Evolutionary conservation across 2,329 filamentous ascomycete species (phyloP).

Genomic region (Talaromyces funiculosus): DNA sequence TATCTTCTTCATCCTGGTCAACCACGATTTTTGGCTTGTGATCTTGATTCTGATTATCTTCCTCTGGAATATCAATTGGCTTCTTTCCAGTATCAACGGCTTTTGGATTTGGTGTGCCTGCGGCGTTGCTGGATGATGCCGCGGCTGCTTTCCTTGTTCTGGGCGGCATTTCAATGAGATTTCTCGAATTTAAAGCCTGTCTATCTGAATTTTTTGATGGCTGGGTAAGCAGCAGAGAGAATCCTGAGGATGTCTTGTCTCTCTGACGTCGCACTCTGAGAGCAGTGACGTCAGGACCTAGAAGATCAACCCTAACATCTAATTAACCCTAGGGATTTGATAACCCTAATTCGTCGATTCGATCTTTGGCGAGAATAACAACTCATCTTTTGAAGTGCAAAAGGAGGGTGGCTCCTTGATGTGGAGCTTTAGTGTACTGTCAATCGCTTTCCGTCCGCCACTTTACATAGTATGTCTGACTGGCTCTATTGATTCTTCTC

Average conservation of each 20-base stretch:
- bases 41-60: background rate
- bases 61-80: background rate
- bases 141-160: background rate
- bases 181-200: background rate
- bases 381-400: background rate
- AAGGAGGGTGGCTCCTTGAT: background rate
- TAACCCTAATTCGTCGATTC: background rate
- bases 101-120: background rate
- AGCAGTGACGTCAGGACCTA: background rate
- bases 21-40: background rate
- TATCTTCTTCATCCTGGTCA: constrained; percentile 5
- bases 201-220: background rate
- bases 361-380: background rate
- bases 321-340: no score
- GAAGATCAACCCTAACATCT: no score
- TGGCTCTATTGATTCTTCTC: no score
- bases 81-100: background rate
- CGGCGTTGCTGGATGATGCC: background rate
- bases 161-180: background rate
- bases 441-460: no score
- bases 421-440: no score
- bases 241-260: background rate
- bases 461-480: no score
- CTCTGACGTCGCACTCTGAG: background rate
- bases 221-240: background rate